These are phyloP conservation scores for Carex cristatella DNA, from an alignment of 176 grass and related monocot genomes.

Conservation along the genomic window DNA sequence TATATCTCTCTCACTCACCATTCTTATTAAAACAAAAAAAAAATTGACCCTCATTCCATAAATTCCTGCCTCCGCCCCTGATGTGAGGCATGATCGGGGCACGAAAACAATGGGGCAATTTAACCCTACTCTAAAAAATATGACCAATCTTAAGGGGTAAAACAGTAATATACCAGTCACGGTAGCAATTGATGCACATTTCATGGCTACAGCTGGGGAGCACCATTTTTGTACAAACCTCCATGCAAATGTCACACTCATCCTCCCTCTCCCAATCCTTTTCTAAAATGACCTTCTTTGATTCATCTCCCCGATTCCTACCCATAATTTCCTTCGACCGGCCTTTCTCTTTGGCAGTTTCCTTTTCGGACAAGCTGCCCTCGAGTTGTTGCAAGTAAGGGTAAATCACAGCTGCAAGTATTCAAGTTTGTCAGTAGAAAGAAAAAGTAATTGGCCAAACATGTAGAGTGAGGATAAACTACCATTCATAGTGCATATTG, in stretches of 20 bases:
- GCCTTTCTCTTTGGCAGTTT: slow-evolving; percentile 38
- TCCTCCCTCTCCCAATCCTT: slow-evolving; percentile 65
- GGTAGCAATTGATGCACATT: slow-evolving; percentile 80
- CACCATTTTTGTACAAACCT: slow-evolving; percentile 72
- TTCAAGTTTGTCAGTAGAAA: slow-evolving; percentile 16
- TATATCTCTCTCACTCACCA: no score
- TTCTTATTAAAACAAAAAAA: no score
- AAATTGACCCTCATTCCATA: no score
- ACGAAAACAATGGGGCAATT: no score
- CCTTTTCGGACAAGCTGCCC: slow-evolving; percentile 38
- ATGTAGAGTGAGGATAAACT: neutral
- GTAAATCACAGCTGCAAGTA: slow-evolving; percentile 59
- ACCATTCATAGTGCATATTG: no score
- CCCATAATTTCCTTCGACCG: slow-evolving; percentile 39
- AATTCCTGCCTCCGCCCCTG: no score
- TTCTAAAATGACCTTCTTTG: slow-evolving; percentile 35
- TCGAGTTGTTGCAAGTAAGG: slow-evolving; percentile 71
- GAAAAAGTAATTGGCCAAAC: neutral
- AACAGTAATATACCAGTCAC: slow-evolving; percentile 48
- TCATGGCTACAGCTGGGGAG: slow-evolving; percentile 71
- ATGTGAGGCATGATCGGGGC: no score
- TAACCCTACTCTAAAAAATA: neutral
- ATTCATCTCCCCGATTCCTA: slow-evolving; percentile 54
- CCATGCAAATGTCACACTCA: slow-evolving; percentile 74
- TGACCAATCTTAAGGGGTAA: neutral